A percentile compares a stretch with the other conserved stretches of the same genome.
phyloP scores from a whole-genome alignment of 2,329 filamentous ascomycete genomes.

The Plectosphaerella plurivora region DNA sequence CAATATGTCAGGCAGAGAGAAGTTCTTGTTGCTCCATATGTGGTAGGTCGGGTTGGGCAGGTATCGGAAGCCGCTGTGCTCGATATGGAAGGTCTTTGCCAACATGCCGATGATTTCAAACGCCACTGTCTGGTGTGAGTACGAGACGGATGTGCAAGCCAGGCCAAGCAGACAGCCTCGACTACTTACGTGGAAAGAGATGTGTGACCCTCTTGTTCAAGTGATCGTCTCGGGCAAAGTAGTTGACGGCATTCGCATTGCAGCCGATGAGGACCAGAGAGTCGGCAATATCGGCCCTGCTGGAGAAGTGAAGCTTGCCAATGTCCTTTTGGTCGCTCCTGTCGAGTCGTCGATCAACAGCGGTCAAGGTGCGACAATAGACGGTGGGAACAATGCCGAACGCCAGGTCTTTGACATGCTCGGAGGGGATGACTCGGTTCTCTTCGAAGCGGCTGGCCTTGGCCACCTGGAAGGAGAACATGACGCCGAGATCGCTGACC shows the following conservation, averaged over 20 bases:
- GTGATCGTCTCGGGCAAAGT: constrained; percentile 28
- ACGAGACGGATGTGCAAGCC: background rate
- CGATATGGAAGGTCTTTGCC: constrained; percentile 43
- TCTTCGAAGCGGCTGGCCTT: constrained; percentile 42
- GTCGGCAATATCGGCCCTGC: constrained; percentile 42
- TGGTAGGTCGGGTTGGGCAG: constrained; percentile 54
- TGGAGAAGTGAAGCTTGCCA: constrained; percentile 43
- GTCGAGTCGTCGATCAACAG: constrained; percentile 32
- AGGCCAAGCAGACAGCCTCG: background rate
- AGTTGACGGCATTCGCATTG: constrained; percentile 44
- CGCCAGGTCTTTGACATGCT: constrained; percentile 49
- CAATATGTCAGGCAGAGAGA: constrained; percentile 38
- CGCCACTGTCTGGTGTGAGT: constrained; percentile 34
- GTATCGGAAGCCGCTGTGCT: constrained; percentile 44
- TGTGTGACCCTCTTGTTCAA: constrained; percentile 34
- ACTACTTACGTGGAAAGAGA: constrained; percentile 41
- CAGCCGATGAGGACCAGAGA: constrained; percentile 50
- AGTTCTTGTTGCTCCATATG: constrained; percentile 46
- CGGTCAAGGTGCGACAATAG: constrained; percentile 28
- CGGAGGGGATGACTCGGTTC: constrained; percentile 48
- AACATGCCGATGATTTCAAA: constrained; percentile 59
- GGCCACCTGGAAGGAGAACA: constrained; percentile 49
- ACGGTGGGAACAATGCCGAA: constrained; percentile 54
- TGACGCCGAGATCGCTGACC: constrained; percentile 44
- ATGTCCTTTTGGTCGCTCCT: constrained; percentile 37